Percentiles rank a stretch among this genome's conserved stretches.
These are phyloP conservation scores for Phlebiopsis gigantea DNA, from an alignment of 768 basidiomycete genomes.

Conservation along the genomic window DNA sequence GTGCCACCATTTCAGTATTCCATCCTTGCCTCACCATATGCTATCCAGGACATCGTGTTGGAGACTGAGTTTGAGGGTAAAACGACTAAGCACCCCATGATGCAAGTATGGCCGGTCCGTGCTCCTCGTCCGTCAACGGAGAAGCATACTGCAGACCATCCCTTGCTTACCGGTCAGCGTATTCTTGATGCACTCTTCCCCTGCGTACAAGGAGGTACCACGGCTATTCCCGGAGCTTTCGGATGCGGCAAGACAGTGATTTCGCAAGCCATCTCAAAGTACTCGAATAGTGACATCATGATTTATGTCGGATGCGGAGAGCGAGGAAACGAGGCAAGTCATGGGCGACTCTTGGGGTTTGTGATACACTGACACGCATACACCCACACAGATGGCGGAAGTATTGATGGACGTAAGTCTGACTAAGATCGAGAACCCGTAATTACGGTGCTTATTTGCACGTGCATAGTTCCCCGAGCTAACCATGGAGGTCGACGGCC, in stretches of 20 bases:
- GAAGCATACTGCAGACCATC: constrained; percentile 89
- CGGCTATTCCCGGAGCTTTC: constrained; percentile 97
- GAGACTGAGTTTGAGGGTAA: constrained; percentile 99
- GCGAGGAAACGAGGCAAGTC: constrained; percentile 86
- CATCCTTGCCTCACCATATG: background rate
- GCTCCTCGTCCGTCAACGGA: constrained; percentile 95
- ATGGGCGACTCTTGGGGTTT: background rate
- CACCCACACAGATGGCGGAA: constrained; percentile 73
- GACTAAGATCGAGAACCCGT: constrained; percentile 4
- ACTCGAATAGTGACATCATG: constrained; percentile 98
- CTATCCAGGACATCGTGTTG: constrained; percentile 77
- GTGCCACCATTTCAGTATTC: constrained; percentile 17
- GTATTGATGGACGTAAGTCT: constrained; percentile 88
- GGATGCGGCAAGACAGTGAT: constrained; percentile 99
- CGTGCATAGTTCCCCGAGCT: constrained; percentile 71
- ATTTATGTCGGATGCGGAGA: constrained; percentile 99
- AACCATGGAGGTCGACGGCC: constrained; percentile 85
- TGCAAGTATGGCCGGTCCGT: constrained; percentile 99
- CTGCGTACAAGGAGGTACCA: constrained; percentile 95
- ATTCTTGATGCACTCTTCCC: constrained; percentile 97
- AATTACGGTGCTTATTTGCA: constrained; percentile 10
- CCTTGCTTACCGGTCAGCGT: constrained; percentile 92
- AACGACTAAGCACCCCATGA: constrained; percentile 87
- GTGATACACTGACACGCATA: background rate
- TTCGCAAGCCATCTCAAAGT: constrained; percentile 96